phyloP scores from a whole-genome alignment of 768 basidiomycete species.

The Chalciporus sphaerocephalus region DNA sequence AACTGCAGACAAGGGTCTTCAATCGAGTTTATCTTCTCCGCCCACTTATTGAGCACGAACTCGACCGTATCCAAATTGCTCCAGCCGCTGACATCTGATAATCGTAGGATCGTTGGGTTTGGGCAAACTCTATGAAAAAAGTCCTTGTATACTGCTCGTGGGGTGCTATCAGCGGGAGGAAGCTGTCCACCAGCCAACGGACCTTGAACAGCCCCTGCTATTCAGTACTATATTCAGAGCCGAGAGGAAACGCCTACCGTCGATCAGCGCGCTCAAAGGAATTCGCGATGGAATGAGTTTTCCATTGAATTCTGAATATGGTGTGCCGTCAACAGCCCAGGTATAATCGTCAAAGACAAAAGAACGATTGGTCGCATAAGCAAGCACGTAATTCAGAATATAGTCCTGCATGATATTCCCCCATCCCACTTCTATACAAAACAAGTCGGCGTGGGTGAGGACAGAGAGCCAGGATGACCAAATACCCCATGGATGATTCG shows the following conservation, averaged over 20 bases:
- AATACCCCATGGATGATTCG: slow-evolving; percentile 38
- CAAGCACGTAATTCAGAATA: slow-evolving; percentile 31
- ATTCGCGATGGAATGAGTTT: slow-evolving; percentile 36
- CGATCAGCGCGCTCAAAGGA: slow-evolving; percentile 34
- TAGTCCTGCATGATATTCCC: slow-evolving; percentile 39
- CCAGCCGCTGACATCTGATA: slow-evolving; percentile 22
- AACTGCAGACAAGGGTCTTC: slow-evolving; percentile 39
- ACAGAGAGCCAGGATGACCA: too few species aligned
- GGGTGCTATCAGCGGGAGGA: slow-evolving; percentile 24
- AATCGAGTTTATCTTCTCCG: slow-evolving; percentile 28
- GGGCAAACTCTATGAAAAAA: slow-evolving; percentile 39
- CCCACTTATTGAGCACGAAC: slow-evolving; percentile 34
- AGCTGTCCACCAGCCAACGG: slow-evolving; percentile 38
- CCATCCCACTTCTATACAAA: slow-evolving; percentile 34
- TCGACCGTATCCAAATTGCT: slow-evolving; percentile 22
- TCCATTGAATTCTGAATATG: slow-evolving; percentile 33
- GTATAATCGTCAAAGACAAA: slow-evolving; percentile 43
- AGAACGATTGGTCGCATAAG: slow-evolving; percentile 31
- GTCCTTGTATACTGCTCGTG: slow-evolving; percentile 33
- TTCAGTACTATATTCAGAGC: not conserved
- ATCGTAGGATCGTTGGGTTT: slow-evolving; percentile 30
- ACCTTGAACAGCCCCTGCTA: slow-evolving; percentile 17
- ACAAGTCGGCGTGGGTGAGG: too few species aligned
- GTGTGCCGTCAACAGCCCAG: slow-evolving; percentile 32
- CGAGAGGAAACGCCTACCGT: slow-evolving; percentile 22